Base-by-base conservation (phyloP, 2,329 filamentous ascomycete genomes). In the Trichophyton verrucosum region DNA sequence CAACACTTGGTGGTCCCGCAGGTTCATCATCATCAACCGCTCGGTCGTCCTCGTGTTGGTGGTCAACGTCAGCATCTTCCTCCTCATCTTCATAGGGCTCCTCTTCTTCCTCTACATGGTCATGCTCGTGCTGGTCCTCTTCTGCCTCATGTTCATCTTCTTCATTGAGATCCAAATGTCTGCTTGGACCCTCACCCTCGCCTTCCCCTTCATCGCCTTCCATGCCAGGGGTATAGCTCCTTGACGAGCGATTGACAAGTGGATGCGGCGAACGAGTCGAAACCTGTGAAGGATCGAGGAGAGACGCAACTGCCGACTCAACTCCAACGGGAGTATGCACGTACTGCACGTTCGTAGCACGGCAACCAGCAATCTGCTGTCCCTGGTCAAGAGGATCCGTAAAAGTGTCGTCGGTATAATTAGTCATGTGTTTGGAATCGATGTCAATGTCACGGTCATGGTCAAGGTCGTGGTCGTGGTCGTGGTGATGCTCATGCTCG, bases 251-350 rank as follows among this genome's bases (percentile, higher is more conserved):
- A 27, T 55, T 55, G 30, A 55, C 27, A 15, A 36, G 30, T 30
- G 75, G 77, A 24, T 76, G 75, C 36, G 77, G 78, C 11, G 83
- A 86, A 8, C 78, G 80, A 13, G 75, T 77, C 2, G 84, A 91
- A 59, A 96, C 71, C 11, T 86, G 82, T 1, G 90, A 95, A 0
- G 90, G 92, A 17, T 91, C 89, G 67, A 94, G 87, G 5, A 97
- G 78, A 15, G 91, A 96, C 6, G 92, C 92, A 9, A 97, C 91
- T 8, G 88, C 88, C 13, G 91, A 96, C 73, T 96, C 91, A 0
- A 95, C 85, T 1, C 82, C 89, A 38, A 85, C 70, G 1, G 83
- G 84, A 1, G 83, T 85, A 66, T 91, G 85, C 2, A 95, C 81
- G 68, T 90, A 86, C 65, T 89, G 81, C 1, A 90, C 86, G 66